A percentile compares a stretch with the other conserved stretches of the same genome.
Evolutionary conservation across 2,329 filamentous ascomycete genomes (phyloP).

Genomic region (Aspergillus novofumigatus): DNA sequence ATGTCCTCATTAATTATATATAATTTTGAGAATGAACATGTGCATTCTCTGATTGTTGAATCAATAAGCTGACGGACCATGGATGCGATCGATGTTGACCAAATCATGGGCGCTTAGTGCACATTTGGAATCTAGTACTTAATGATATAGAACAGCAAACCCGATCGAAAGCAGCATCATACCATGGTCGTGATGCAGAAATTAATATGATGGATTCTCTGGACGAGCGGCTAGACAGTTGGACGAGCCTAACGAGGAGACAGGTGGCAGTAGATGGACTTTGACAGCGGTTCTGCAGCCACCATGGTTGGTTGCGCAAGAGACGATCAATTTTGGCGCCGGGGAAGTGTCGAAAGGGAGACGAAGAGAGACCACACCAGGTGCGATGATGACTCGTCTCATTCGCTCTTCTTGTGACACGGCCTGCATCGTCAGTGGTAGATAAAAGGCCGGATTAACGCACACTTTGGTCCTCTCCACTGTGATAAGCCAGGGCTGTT

Average conservation of each 20-base stretch:
- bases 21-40: too few species aligned
- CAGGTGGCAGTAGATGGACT: neutral
- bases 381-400: slow-evolving; percentile 11
- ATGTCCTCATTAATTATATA: too few species aligned
- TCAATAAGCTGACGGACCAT: neutral
- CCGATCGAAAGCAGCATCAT: neutral
- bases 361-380: slow-evolving; percentile 17
- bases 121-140: too few species aligned
- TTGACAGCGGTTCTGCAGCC: slow-evolving; percentile 24
- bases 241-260: neutral
- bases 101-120: neutral
- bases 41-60: neutral
- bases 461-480: slow-evolving; percentile 16
- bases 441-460: neutral
- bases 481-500: slow-evolving; percentile 30
- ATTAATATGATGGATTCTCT: neutral
- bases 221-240: neutral
- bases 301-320: slow-evolving; percentile 24
- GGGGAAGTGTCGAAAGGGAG: slow-evolving; percentile 2
- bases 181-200: neutral
- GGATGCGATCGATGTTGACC: neutral
- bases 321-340: slow-evolving; percentile 29
- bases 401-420: slow-evolving; percentile 18
- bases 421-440: slow-evolving; percentile 14
- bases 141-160: neutral